A percentile compares a stretch with the other conserved stretches of the same genome.
These are phyloP conservation scores for Colletotrichum sp. DNA, from an alignment of 2,329 filamentous ascomycete genomes.

Conservation along the genomic window DNA sequence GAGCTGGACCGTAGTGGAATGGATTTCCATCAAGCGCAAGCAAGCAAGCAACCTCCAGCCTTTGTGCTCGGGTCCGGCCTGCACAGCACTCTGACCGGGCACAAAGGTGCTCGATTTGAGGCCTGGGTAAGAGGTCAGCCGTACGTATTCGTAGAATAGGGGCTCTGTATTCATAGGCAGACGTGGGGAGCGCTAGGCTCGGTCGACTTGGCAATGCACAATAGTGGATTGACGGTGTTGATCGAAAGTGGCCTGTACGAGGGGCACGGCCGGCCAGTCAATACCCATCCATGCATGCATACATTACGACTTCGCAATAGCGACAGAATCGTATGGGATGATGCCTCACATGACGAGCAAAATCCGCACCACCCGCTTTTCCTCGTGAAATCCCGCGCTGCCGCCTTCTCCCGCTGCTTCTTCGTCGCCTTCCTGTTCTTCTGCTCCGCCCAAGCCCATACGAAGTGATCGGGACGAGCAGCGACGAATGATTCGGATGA, in stretches of 20 bases:
- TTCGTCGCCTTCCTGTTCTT: not conserved
- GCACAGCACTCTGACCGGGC: not conserved
- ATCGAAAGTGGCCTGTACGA: conserved; percentile 10
- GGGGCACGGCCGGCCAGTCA: not conserved
- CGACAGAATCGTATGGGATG: conserved; percentile 10
- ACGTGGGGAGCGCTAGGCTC: not conserved
- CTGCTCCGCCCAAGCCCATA: not conserved
- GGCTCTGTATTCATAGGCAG: not conserved
- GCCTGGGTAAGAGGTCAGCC: not conserved
- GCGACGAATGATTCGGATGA: not conserved
- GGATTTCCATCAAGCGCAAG: not conserved
- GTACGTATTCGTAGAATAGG: not conserved
- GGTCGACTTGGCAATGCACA: conserved; percentile 12
- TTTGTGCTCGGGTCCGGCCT: not conserved
- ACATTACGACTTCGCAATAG: conserved; percentile 7
- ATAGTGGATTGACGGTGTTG: conserved; percentile 1
- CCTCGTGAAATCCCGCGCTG: not conserved
- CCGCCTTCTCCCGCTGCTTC: not conserved
- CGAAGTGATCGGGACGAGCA: not conserved
- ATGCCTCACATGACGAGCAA: conserved; percentile 21
- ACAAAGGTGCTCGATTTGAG: not conserved
- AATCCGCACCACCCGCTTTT: conserved; percentile 20
- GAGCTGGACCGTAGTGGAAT: not conserved
- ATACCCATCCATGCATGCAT: conserved; percentile 1
- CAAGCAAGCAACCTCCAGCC: not conserved